Evolutionary conservation across 768 basidiomycete genomes (phyloP).

Genomic region (Trametes gibbosa): DNA sequence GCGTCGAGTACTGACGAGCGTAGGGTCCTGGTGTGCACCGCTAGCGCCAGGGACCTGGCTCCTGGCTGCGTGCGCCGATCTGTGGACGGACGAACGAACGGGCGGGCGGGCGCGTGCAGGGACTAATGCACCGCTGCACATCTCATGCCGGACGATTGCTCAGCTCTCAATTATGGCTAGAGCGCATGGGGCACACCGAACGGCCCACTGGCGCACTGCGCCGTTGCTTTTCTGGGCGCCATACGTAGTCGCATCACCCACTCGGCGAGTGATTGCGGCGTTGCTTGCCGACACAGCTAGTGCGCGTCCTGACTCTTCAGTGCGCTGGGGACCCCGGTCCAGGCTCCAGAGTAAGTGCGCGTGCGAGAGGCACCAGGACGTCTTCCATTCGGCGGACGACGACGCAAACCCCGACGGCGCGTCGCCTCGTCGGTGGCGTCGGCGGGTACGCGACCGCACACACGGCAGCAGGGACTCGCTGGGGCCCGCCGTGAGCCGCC

Average conservation of each 20-base stretch:
- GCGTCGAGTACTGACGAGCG: too few relatives aligned
- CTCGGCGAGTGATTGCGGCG: constrained; percentile 3
- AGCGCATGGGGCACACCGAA: not conserved
- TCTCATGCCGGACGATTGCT: too few relatives aligned
- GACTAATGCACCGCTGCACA: too few relatives aligned
- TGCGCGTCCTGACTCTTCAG: too few relatives aligned
- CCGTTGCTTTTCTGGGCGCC: too few relatives aligned
- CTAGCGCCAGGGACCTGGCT: too few relatives aligned
- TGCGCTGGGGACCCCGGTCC: too few relatives aligned
- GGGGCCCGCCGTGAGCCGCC: not conserved
- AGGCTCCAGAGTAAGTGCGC: too few relatives aligned
- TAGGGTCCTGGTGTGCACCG: too few relatives aligned
- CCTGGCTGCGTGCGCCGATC: not conserved
- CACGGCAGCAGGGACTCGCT: not conserved
- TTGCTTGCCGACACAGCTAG: not conserved
- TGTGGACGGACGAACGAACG: not conserved
- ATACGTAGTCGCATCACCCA: too few relatives aligned
- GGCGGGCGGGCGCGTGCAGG: not conserved
- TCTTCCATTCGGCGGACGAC: not conserved
- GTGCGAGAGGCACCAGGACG: too few relatives aligned
- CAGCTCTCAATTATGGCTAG: not conserved
- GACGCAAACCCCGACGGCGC: not conserved
- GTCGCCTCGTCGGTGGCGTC: not conserved
- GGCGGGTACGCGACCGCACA: not conserved
- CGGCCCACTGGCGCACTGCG: not conserved